Conservation (phyloP, 148 eudicot genomes). For the Fagopyrum tataricum region DNA sequence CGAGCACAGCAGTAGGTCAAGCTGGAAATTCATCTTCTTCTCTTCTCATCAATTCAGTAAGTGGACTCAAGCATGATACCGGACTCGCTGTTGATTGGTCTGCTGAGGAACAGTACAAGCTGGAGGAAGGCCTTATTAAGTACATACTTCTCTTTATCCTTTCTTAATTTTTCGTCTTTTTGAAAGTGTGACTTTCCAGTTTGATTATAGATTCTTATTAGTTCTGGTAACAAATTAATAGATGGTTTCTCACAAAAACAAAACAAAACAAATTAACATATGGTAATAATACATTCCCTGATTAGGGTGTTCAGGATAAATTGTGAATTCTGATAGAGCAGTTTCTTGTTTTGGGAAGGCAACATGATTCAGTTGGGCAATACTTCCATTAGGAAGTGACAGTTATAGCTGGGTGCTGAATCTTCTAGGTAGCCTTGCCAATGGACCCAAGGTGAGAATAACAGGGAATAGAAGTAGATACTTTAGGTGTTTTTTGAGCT, state of each 20-base stretch:
- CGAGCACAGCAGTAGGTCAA: constrained; percentile 20
- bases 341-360: not conserved
- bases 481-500: not conserved
- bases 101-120: constrained; percentile 63
- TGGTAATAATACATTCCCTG: not conserved
- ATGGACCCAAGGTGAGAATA: not conserved
- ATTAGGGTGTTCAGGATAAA: not conserved
- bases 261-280: not conserved
- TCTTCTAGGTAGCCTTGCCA: not conserved
- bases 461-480: not conserved
- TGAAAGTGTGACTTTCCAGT: not conserved
- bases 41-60: constrained; percentile 52
- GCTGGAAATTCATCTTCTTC: constrained; percentile 40
- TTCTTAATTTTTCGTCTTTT: constrained; percentile 18
- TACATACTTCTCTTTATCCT: constrained; percentile 29
- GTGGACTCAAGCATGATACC: constrained; percentile 74
- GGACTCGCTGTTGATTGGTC: constrained; percentile 83
- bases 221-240: not conserved
- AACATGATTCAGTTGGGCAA: not conserved
- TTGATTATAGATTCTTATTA: not conserved
- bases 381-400: not conserved
- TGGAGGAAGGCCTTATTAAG: constrained; percentile 81
- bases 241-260: not conserved
- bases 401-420: not conserved
- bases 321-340: not conserved